phyloP scores from a whole-genome alignment of 192 early-diverging fungal genomes.

The Spinellus fusiger region DNA sequence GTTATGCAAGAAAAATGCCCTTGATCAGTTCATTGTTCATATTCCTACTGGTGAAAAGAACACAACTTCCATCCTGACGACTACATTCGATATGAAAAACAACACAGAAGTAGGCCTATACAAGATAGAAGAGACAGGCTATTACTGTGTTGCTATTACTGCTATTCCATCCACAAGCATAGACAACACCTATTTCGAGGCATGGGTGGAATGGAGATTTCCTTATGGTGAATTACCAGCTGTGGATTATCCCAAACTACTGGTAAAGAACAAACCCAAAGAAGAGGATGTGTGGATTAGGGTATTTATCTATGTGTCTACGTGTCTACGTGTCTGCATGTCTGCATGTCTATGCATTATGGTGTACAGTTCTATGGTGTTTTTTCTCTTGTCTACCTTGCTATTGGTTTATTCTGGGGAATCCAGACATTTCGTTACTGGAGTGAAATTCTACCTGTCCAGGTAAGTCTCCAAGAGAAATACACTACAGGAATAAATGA shows the following conservation, averaged over 20 bases:
- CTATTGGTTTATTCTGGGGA: conserved; percentile 75
- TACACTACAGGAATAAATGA: neutral
- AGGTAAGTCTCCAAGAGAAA: conserved; percentile 33
- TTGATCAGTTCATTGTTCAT: conserved; percentile 53
- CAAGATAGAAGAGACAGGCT: conserved; percentile 68
- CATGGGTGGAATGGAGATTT: conserved; percentile 63
- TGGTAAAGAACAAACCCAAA: conserved; percentile 48
- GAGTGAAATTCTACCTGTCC: conserved; percentile 86
- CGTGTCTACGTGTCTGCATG: neutral
- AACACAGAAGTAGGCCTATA: conserved; percentile 51
- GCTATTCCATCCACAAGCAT: conserved; percentile 17
- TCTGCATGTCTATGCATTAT: neutral
- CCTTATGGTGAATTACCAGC: conserved; percentile 82
- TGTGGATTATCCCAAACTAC: conserved; percentile 83
- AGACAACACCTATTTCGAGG: conserved; percentile 32
- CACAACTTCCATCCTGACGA: conserved; percentile 26
- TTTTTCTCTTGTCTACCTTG: conserved; percentile 67
- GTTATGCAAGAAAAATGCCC: conserved; percentile 43
- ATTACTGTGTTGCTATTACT: conserved; percentile 70
- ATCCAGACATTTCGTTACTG: conserved; percentile 72
- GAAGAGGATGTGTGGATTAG: neutral
- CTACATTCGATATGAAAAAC: conserved; percentile 27
- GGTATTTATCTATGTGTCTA: neutral
- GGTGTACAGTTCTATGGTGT: conserved; percentile 63
- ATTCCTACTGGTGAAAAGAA: conserved; percentile 30